A percentile compares a stretch with the other conserved stretches of the same genome.
phyloP scores from a whole-genome alignment of 192 early-diverging fungal species.

The Physocladia obscura region DNA sequence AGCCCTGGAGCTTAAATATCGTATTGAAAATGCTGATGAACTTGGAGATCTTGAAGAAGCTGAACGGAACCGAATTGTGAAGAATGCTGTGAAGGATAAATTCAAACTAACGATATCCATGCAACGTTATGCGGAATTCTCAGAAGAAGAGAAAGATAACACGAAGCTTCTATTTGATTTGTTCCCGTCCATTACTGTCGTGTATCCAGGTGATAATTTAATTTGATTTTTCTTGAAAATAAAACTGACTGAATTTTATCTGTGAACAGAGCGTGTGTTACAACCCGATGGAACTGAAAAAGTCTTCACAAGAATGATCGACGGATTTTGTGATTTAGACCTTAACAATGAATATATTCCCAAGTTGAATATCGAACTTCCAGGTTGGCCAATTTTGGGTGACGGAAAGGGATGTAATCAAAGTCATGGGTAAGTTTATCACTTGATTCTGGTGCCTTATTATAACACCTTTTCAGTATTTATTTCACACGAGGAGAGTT shows the following conservation, averaged over 20 bases:
- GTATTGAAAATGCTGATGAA: too few species aligned
- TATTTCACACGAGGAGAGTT: constrained; percentile 87
- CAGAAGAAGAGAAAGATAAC: neutral
- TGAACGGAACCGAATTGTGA: too few species aligned
- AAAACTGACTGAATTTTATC: neutral
- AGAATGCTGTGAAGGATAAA: too few species aligned
- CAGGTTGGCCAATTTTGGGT: constrained; percentile 70
- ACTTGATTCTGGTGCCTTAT: constrained; percentile 8
- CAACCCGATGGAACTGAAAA: constrained; percentile 35
- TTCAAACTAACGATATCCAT: too few species aligned
- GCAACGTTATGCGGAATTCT: too few species aligned
- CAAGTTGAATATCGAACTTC: constrained; percentile 20
- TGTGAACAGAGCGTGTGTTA: neutral
- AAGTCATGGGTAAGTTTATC: constrained; percentile 60
- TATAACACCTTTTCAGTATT: constrained; percentile 39
- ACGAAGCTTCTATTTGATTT: neutral
- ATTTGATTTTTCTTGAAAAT: neutral
- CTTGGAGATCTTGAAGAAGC: too few species aligned
- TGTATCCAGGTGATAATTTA: neutral
- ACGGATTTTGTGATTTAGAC: constrained; percentile 69
- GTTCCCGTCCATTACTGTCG: neutral
- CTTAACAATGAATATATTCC: constrained; percentile 74
- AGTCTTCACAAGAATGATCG: constrained; percentile 60
- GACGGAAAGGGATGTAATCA: constrained; percentile 92
- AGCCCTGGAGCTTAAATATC: too few species aligned